A percentile compares a stretch with the other conserved stretches of the same genome.
These are phyloP conservation scores for Echeveria elegans DNA, from an alignment of 164 flowering plant species.

Conservation along the genomic window DNA sequence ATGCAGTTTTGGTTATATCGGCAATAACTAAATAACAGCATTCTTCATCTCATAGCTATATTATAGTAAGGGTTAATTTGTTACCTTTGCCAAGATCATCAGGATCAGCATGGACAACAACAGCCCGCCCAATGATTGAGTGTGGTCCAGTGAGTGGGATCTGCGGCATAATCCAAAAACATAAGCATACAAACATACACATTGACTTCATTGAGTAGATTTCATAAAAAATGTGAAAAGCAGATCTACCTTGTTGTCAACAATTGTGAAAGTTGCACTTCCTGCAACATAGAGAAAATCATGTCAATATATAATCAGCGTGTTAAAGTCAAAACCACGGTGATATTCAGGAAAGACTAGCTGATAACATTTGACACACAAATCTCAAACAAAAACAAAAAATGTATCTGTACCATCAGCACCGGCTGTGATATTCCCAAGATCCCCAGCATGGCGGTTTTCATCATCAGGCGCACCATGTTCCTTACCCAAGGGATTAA, in stretches of 20 bases:
- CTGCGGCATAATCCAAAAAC: background rate
- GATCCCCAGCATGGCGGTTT: slow-evolving; percentile 96
- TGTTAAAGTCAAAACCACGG: too few relatives aligned
- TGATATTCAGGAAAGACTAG: background rate
- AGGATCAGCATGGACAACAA: slow-evolving; percentile 95
- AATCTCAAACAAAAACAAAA: background rate
- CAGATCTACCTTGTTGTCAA: background rate
- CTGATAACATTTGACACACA: too few relatives aligned
- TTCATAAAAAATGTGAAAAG: too few relatives aligned
- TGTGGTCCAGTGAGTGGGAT: background rate
- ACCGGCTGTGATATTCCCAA: slow-evolving; percentile 74
- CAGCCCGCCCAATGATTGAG: slow-evolving; percentile 21
- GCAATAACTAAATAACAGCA: too few relatives aligned
- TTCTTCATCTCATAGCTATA: background rate
- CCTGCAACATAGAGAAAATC: background rate
- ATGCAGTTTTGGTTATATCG: too few relatives aligned
- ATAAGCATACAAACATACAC: background rate
- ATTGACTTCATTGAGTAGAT: too few relatives aligned
- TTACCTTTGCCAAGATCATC: slow-evolving; percentile 98
- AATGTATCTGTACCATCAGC: slow-evolving; percentile 12
- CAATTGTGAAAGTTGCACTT: background rate
- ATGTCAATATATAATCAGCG: background rate
- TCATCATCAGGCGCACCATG: slow-evolving; percentile 97
- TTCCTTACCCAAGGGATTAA: slow-evolving; percentile 71
- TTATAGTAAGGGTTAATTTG: slow-evolving; percentile 6